Percentiles rank a stretch among this genome's conserved stretches.
Conservation (phyloP, 1,139 yeast genomes). For the Candida sp. region DNA sequence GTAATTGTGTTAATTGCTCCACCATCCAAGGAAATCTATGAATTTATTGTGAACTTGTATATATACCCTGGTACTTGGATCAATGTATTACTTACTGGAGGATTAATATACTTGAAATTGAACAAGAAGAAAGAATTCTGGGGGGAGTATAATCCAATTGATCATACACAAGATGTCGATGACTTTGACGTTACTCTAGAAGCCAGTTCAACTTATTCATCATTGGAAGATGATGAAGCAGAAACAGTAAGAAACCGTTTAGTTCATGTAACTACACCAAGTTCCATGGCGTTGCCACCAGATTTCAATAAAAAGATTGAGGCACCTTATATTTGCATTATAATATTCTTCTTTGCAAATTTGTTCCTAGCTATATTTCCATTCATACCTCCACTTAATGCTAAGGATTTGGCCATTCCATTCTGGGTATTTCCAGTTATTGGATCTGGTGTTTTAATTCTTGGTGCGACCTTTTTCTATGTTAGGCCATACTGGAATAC, state of each 20-base stretch:
- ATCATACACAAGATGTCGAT: constrained; percentile 3
- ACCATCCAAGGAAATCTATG: constrained; percentile 46
- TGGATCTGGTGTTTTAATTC: constrained; percentile 42
- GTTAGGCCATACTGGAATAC: constrained; percentile 8
- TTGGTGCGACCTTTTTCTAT: constrained; percentile 42
- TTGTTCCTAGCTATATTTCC: constrained; percentile 55
- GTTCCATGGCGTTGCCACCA: constrained; percentile 1
- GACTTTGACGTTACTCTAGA: constrained; percentile 1
- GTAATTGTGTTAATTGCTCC: constrained; percentile 43
- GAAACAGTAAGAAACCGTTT: constrained; percentile 6
- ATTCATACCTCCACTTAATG: constrained; percentile 49
- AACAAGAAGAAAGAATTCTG: constrained; percentile 28
- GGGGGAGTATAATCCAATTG: constrained; percentile 20
- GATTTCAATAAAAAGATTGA: constrained; percentile 6
- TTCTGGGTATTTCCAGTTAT: constrained; percentile 58
- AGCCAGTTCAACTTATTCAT: constrained; percentile 1
- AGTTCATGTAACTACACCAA: constrained; percentile 1
- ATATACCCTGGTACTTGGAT: constrained; percentile 54
- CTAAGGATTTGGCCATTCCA: constrained; percentile 33
- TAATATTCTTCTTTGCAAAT: constrained; percentile 45
- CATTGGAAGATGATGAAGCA: constrained; percentile 6
- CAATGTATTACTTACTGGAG: constrained; percentile 37
- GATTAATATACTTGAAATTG: constrained; percentile 37
- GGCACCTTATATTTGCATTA: constrained; percentile 29
- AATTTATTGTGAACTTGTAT: constrained; percentile 46